phyloP scores from a whole-genome alignment of 805 yeast species.

The Barnettozyma populi region DNA sequence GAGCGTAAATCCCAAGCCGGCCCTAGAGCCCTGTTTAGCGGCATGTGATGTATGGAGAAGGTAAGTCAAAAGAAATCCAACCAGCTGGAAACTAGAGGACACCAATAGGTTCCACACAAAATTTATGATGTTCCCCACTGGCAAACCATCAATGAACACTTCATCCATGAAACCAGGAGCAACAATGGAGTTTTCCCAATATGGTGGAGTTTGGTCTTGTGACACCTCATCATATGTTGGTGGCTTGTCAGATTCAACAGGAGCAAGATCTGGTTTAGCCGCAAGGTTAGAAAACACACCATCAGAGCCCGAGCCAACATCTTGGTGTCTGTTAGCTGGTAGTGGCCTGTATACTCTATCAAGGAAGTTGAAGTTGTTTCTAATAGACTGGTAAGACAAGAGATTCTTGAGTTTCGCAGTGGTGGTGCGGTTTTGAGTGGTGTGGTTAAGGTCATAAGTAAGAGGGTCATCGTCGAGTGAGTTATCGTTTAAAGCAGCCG shows the following conservation, averaged over 20 bases:
- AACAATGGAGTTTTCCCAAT: slow-evolving; percentile 88
- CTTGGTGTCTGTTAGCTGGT: neutral
- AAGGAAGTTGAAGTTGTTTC: slow-evolving; percentile 34
- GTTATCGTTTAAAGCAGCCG: slow-evolving; percentile 1
- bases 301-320: slow-evolving; percentile 43
- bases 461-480: neutral
- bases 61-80: slow-evolving; percentile 88
- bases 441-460: neutral
- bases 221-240: slow-evolving; percentile 96
- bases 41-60: slow-evolving; percentile 94
- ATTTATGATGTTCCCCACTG: slow-evolving; percentile 88
- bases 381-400: slow-evolving; percentile 19
- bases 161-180: slow-evolving; percentile 78
- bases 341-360: slow-evolving; percentile 30
- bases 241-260: slow-evolving; percentile 44
- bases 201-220: slow-evolving; percentile 90
- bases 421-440: neutral
- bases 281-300: slow-evolving; percentile 91
- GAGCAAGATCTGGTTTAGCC: slow-evolving; percentile 69
- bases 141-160: slow-evolving; percentile 89
- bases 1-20: slow-evolving; percentile 85
- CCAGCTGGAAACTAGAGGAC: slow-evolving; percentile 86
- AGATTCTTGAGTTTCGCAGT: slow-evolving; percentile 1
- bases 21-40: slow-evolving; percentile 89
- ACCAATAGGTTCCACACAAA: slow-evolving; percentile 88